Evolutionary conservation across 1,139 yeast species (phyloP).

Genomic region (Geotrichum europaeum): DNA sequence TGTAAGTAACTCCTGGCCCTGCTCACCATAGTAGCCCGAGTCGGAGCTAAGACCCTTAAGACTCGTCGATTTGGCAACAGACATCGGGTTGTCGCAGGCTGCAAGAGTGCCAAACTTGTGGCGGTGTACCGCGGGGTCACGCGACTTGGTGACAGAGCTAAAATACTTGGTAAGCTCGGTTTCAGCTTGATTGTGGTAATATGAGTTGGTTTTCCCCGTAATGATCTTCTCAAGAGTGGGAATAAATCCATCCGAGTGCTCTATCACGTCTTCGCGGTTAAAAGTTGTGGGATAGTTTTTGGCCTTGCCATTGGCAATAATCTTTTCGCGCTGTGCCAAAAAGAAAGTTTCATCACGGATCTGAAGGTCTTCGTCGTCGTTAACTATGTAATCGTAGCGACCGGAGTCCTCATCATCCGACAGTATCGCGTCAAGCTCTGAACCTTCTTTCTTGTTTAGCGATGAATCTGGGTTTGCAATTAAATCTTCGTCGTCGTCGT

Average conservation of each 20-base stretch:
- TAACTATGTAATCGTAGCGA: constrained; percentile 1
- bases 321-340: neutral
- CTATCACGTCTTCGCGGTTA: neutral
- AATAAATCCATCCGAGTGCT: neutral
- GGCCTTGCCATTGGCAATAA: neutral
- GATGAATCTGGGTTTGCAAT: neutral
- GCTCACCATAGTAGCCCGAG: constrained; percentile 10
- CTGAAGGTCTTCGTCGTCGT: neutral
- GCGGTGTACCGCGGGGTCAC: constrained; percentile 4
- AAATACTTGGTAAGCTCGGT: neutral
- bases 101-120: constrained; percentile 1
- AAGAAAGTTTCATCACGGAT: neutral
- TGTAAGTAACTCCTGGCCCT: constrained; percentile 1
- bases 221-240: constrained; percentile 1
- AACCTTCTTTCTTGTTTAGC: neutral
- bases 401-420: neutral
- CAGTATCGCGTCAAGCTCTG: neutral
- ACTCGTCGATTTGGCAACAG: constrained; percentile 1
- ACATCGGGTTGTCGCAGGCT: neutral
- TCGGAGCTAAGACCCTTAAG: constrained; percentile 2
- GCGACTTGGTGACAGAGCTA: neutral
- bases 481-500: neutral
- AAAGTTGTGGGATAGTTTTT: neutral
- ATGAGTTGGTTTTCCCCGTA: neutral
- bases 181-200: constrained; percentile 1